Percentiles rank a stretch among this genome's conserved stretches.
Evolutionary conservation across 2,329 filamentous ascomycete genomes (phyloP).

Genomic region (Periconia digitata): DNA sequence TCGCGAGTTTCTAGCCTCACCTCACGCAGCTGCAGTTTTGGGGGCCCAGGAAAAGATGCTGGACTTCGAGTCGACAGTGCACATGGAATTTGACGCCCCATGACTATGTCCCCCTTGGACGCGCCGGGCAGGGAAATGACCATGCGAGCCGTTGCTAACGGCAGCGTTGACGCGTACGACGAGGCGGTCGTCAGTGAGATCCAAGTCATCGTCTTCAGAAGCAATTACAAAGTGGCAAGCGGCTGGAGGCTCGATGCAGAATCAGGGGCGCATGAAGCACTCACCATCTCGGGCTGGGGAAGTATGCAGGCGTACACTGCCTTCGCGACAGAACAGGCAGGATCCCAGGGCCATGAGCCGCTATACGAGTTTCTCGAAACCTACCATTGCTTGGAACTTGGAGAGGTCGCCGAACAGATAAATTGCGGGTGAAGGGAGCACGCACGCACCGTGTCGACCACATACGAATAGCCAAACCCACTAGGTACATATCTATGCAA

Average conservation of each 20-base stretch:
- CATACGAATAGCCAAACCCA: background rate
- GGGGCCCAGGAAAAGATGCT: slow-evolving; percentile 32
- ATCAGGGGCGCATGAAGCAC: slow-evolving; percentile 20
- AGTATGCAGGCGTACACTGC: slow-evolving; percentile 15
- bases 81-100: slow-evolving; percentile 24
- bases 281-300: slow-evolving; percentile 28
- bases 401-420: slow-evolving; percentile 12
- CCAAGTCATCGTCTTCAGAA: slow-evolving; percentile 16
- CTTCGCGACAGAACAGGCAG: slow-evolving; percentile 13
- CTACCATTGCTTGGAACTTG: slow-evolving; percentile 21
- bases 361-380: slow-evolving; percentile 17
- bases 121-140: slow-evolving; percentile 29
- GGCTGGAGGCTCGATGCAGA: slow-evolving; percentile 28
- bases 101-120: slow-evolving; percentile 22
- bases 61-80: slow-evolving; percentile 32
- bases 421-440: background rate
- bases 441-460: background rate
- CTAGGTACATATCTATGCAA: background rate
- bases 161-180: slow-evolving; percentile 15
- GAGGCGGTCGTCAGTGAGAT: slow-evolving; percentile 14
- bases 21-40: slow-evolving; percentile 26
- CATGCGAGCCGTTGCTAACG: slow-evolving; percentile 16
- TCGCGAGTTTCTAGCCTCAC: slow-evolving; percentile 28
- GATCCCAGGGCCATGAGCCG: slow-evolving; percentile 4
- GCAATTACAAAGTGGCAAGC: slow-evolving; percentile 16